Base-by-base conservation (phyloP, 1,139 yeast species). In the Blastobotrys ciferrii region DNA sequence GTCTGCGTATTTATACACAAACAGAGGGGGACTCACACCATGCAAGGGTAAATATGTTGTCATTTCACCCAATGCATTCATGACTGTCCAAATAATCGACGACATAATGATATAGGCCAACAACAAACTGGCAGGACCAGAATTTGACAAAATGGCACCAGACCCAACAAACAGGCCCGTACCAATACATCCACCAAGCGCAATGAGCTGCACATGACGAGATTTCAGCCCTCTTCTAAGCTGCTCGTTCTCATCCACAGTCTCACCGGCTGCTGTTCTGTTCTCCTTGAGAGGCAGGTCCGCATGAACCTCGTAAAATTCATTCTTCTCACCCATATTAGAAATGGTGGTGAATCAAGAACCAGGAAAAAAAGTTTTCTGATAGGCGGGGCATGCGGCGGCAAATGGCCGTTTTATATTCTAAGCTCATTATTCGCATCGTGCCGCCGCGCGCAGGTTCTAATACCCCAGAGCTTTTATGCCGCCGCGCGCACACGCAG, bases 51-150 rank as follows among this genome's bases (percentile, higher is more conserved):
- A 52, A 77, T 77, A 82, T 11, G 88, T 75, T 11, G 89, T 86
- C 71, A 84, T 80, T 66, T 84, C 92, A 45, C 89, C 89, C 50
- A 84, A 69, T 20, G 81, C 81, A 55, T 80, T 72, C 84, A 84
- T 81, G 40, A 82, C 86, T 69, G 80, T 75, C 60, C 74, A 83
- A 41, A 84, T 88, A 48, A 81, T 72, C 43, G 80, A 63, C 14
- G 88, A 89, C 59, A 83, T 79, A 47, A 80, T 63, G n/a, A 77
- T 65, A 61, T 83, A 84, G 4, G 87, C 75, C 42, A 84, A 71
- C 42, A 84, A 72, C 45, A 82, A 75, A 37, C 86, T 76, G 12
- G 77, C 89, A 3, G 91, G 89, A 19, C 92, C 92, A 15, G 45
- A 45, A n/a, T 31, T 23, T 4, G 86, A 87, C 53, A 84, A 70